Base-by-base conservation (phyloP, 306 rosid genomes). In the Prunus padus region DNA sequence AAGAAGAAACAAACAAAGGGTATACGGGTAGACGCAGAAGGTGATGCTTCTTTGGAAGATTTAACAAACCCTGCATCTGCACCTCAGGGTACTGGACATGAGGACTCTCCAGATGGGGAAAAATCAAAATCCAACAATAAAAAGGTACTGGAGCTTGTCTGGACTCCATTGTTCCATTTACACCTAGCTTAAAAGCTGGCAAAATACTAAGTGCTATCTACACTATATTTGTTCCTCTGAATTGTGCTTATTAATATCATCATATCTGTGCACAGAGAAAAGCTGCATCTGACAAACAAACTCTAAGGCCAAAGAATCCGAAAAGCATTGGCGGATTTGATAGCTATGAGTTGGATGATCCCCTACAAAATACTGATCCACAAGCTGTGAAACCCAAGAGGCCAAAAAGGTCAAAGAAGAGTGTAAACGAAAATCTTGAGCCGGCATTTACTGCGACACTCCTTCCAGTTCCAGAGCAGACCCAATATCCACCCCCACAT, bases 41-140 rank as follows among this genome's bases (percentile, higher is more conserved):
- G 97, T 31, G 97, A 87, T 79, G 99, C 96, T 45, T 92, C 93
- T 16, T 82, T 95, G 79, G 97, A 95, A 82, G 99, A 95, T 84
- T 68, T 86, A 76, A 79, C 85, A 37, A 79, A 82, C 57, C 20
- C 77, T 63, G 46, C 81, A 64, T 64, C 68, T 63, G 91, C 64
- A 80, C 60, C 89, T 33, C 86, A 72, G 84, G 89, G 79, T 70
- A 67, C 87, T 62, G 92, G 88, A 80, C 4, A 52, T 66, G 96
- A 89, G 76, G 71, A 80, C 73, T 40, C 87, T 67, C 26, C 87
- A 49, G 92, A 92, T 31, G 81, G 60, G 3, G 99, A 92, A 84
- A 89, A 81, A 64, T 65, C 89, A 74, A 92, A 92, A 79, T 70
- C 93, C 50, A 84, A 80, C 71, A 88, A 75, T 79, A 92, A 92